phyloP scores from a whole-genome alignment of 1,139 yeast species.

The Lodderomyces parapsilosis region DNA sequence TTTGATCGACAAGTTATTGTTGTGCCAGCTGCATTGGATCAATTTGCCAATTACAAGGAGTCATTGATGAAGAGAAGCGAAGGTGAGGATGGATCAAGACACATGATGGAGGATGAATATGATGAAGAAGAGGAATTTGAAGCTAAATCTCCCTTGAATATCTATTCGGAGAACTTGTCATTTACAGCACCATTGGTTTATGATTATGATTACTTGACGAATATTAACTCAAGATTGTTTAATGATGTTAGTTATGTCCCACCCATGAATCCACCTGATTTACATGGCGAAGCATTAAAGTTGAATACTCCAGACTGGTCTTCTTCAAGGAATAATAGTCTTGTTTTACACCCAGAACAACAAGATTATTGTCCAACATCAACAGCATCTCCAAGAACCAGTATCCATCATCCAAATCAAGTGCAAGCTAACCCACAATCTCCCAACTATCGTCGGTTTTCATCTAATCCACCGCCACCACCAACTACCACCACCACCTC shows the following conservation, averaged over 20 bases:
- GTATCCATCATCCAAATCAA: constrained; percentile 4
- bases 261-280: constrained; percentile 20
- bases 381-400: constrained; percentile 2
- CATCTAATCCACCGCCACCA: constrained; percentile 1
- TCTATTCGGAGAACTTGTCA: constrained; percentile 7
- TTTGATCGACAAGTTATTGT: constrained; percentile 72
- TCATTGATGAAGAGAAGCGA: constrained; percentile 5
- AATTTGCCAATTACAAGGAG: constrained; percentile 31
- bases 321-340: background rate
- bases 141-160: constrained; percentile 8
- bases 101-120: background rate
- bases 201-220: constrained; percentile 43
- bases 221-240: constrained; percentile 39
- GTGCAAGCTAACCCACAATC: no score
- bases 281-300: constrained; percentile 8
- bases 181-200: constrained; percentile 46
- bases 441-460: constrained; percentile 2
- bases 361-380: background rate
- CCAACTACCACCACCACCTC: constrained; percentile 5
- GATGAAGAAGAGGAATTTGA: constrained; percentile 7
- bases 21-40: constrained; percentile 46
- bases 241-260: constrained; percentile 36
- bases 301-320: constrained; percentile 28
- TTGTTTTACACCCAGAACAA: background rate
- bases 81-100: constrained; percentile 4